Base-by-base conservation (phyloP, 2,329 filamentous ascomycete species). In the Berkeleyomyces rouxiae region DNA sequence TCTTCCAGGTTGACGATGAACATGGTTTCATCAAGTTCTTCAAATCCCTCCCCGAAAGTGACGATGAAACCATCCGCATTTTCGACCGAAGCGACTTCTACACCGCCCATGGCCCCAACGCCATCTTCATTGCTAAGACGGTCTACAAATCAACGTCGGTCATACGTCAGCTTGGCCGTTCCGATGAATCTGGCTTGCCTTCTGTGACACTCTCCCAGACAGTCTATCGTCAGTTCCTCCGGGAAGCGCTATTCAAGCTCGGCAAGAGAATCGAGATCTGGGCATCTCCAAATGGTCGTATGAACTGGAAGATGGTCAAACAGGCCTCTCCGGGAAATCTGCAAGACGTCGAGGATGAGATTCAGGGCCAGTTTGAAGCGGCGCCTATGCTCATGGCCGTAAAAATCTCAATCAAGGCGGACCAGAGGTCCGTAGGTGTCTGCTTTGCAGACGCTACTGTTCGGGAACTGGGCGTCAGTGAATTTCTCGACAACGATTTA, bases 91-190 rank as follows among this genome's bases (percentile, higher is more conserved):
- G 88, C 43, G 93, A 99, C 71, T 99, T 86, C 81, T 96, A 96
- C 73, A 96, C 92, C 4, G 88, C 91, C n/a, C 90, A 95, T 70
- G 89, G 88, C 57, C 82, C 89, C 63, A 85, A 95, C 82, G 89
- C 89, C 60, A 82, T 82, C 67, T 91, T 90, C 72, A 91, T 95
- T 68, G 89, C 89, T 10, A 82, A 84, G 67, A 88, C 86, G 16
- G 86, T 97, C 65, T 99, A 99, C 81, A 96, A 96, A 76, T 97
- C 93, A 3, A 97, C 91, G 1, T 96, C 93, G 0, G 93, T 99
- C 13, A 82, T 99, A 31, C 85, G 92, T 68, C 90, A 93, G 68
- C 82, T 99, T 31, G 93, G 93, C 66, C 84, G 86, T 69, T 88
- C 83, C 73, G 87, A 90, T 71, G 84, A 88, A 65, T 88, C 86